Evolutionary conservation across 2,329 filamentous ascomycete genomes (phyloP), one percentile per base, ranked within the genome.

Genomic region (Epichloe baconii): DNA sequence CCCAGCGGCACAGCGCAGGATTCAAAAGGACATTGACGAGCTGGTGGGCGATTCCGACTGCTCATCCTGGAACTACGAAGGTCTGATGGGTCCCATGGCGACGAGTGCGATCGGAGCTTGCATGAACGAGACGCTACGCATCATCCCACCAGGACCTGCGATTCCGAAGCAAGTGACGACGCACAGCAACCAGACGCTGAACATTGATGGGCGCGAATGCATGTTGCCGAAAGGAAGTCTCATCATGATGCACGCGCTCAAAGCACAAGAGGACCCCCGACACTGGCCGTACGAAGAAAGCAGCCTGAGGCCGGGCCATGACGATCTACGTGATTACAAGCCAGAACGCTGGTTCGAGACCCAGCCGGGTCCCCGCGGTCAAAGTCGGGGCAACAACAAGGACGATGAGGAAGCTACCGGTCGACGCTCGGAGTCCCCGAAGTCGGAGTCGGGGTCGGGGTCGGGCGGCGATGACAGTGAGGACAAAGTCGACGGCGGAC

Each of bases 71-170:
- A 74, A 80, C 58, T 91, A 88, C 62, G 85, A 90, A 44, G 66
- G 71, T 11, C 71, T 79, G 57, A 73, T 90, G 55, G 80, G 79
- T 43, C 71, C 75, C 8, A 73, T 93, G 53, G 78, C 87, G 57
- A 78, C 75, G 11, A 80, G 82, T 53, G 83, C 87, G 74, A 69
- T 83, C 10, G 87, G 83, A 17, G 86, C 87, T 4, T 78, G 84
- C 58, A 77, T 91, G 74, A 86, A 88, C 61, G 87, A 93, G 69
- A 82, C 83, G 38, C 73, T 93, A 49, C 80, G 88, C 11, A 60
- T 89, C 42, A 73, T 88, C 53, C 85, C 86, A 2, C 80, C 87
- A 0, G 83, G 88, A 17, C 70, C 81, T 43, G 78, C 77, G 49
- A 83, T 93, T 26, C 86, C 86, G 31, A 93, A 93, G 67, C 76